Base-by-base conservation (phyloP, 129 eudicot genomes). In the Flaveria ramosissima region DNA sequence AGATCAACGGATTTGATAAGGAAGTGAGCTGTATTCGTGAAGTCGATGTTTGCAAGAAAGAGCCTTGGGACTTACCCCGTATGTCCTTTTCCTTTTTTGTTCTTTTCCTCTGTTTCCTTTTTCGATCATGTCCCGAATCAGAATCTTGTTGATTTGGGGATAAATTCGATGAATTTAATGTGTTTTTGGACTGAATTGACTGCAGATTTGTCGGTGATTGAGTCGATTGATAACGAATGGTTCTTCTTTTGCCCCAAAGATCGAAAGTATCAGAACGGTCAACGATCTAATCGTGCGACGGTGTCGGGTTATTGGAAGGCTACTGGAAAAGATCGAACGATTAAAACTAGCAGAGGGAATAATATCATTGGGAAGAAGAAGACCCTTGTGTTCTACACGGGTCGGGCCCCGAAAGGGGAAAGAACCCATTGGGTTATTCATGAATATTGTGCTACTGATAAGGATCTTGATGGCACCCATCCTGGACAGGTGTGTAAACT, bases 381-480 rank as follows among this genome's bases (percentile, higher is more conserved):
- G 84, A 89, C 96, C 20, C 83, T 92, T 19, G 97, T 92, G 6
- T 92, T 89, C 75, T 84, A 92, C 60, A 84, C 77, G 12, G 97
- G 97, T 13, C 88, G 97, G 46, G 97, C 97, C 52, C 97, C 96
- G 2, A 91, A 86, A 66, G 97, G 97, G 45, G 80, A 88, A 57
- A 77, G 97, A 32, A 92, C 93, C 56, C 81, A 84, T 77, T 92
- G 97, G 97, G 92, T 92, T 7, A 92, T 92, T 50, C 97, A 92
- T 66, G 97, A 92, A 85, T 92, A 92, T 75, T 84, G 87, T 52
- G 87, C 97, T n/a, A 92, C 96, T 20, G 81, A 87, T 30, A 76
- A 88, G 71, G 92, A 88, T 2, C 90, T 92, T 2, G 91, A 92
- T 72, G 97, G 96, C 53, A 82, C 96, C 15, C 89, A 89, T 62